These are phyloP conservation scores for Jamesozyma jinghongensis DNA, from an alignment of 805 yeast genomes.

Conservation along the genomic window DNA sequence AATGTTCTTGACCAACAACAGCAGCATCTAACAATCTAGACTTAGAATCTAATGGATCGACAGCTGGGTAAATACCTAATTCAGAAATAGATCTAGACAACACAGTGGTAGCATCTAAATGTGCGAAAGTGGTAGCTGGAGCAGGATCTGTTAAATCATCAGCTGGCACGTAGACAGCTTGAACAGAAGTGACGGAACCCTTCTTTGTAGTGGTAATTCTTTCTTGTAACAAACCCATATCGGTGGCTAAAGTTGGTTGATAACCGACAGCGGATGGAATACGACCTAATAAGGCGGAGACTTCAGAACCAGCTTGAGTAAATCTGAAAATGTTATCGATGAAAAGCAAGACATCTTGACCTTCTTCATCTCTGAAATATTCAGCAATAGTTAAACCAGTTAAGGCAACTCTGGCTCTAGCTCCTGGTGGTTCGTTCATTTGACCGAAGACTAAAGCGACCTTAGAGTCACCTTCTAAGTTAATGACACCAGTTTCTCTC, in stretches of 20 bases:
- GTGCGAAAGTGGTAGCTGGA: conserved; percentile 99
- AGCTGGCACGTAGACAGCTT: conserved; percentile 99
- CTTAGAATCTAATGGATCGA: conserved; percentile 99
- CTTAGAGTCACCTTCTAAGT: conserved; percentile 99
- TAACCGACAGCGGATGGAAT: conserved; percentile 99
- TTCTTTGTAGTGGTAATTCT: conserved; percentile 99
- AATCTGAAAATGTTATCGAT: conserved; percentile 99
- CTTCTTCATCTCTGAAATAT: conserved; percentile 99
- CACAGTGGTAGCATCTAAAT: conserved; percentile 99
- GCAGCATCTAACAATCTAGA: conserved; percentile 96
- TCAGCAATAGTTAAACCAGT: conserved; percentile 99
- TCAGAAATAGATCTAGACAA: conserved; percentile 99
- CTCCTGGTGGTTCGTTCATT: conserved; percentile 99
- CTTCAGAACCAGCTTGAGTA: conserved; percentile 99
- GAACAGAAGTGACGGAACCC: conserved; percentile 99
- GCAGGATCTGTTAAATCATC: conserved; percentile 99
- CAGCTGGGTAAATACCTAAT: conserved; percentile 99
- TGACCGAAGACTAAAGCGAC: conserved; percentile 99
- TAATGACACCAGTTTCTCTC: conserved; percentile 99
- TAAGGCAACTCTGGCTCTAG: conserved; percentile 99
- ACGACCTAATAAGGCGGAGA: conserved; percentile 99
- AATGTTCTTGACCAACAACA: conserved; percentile 98
- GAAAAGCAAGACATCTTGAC: conserved; percentile 99
- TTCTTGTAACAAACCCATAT: conserved; percentile 99
- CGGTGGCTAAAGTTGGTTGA: conserved; percentile 99